Evolutionary conservation across 371 early-diverging fungal species (phyloP), one percentile per base, ranked within the genome.

Genomic region (Mortierella sp.): DNA sequence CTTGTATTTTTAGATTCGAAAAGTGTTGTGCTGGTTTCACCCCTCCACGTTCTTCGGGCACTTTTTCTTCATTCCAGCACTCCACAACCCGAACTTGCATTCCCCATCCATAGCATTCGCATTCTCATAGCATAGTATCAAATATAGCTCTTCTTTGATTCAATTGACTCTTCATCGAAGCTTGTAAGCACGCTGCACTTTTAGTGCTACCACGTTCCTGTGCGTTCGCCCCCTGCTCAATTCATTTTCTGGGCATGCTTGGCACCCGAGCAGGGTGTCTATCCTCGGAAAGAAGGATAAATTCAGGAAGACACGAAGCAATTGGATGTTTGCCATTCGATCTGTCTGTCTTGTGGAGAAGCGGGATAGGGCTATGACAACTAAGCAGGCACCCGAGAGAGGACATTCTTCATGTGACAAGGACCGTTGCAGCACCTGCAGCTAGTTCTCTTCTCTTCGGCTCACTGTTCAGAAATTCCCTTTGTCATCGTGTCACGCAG

Each of bases 401-500:
- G 5, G 31, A 13, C 4, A 37, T 1, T 37, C 48, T 67, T 67
- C 67, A 67, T 67, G 67, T 67, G 67, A 67, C 37, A 67, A 40
- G 37, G 67, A 11, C 67, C 24, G 57, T 21, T 67, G 43, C 43
- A 4, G 43, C 43, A 40, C 43, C 6, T 40, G 43, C 43, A 40
- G 43, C 6, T 40, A 2, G 43, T 40, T 40, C 43, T 21, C 24
- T 21, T 24, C 24, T 40, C 1, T 67, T 72, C 72, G 72, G 51
- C 72, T 72, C 51, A 50, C 72, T 34, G 2, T 31, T 51, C 50
- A 5, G 26, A 26, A 21, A 44, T 50, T 34, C 28, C 51, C 72
- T 72, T 72, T 72, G 43, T 70, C 71, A 70, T 67, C 67, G 10
- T 67, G 43, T 67, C 37, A 67, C 67, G 67, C 40, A 67, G 24